A percentile compares a stretch with the other conserved stretches of the same genome.
These are phyloP conservation scores for Tripterygium wilfordii DNA, from an alignment of 177 flowering plant species.

Conservation along the genomic window DNA sequence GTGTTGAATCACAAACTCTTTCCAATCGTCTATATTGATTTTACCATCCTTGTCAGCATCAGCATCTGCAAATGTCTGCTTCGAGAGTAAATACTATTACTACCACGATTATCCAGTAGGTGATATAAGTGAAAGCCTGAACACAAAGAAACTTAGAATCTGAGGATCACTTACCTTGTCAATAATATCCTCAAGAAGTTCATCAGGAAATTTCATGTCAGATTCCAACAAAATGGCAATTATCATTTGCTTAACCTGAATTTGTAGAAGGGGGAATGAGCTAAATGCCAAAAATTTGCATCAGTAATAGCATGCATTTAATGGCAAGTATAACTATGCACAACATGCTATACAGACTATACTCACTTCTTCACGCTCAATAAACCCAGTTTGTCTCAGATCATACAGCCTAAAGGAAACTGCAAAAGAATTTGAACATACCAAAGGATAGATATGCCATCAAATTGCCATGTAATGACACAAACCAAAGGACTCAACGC, in stretches of 20 bases:
- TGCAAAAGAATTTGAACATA: slow-evolving; percentile 11
- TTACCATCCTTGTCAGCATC: slow-evolving; percentile 74
- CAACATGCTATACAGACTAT: no score
- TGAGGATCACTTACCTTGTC: slow-evolving; percentile 40
- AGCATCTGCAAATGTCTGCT: slow-evolving; percentile 85
- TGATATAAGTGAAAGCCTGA: no score
- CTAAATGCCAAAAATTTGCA: background rate
- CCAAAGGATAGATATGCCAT: background rate
- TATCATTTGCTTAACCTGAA: slow-evolving; percentile 87
- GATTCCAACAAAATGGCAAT: slow-evolving; percentile 68
- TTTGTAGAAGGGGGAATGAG: background rate
- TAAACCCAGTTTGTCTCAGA: slow-evolving; percentile 33
- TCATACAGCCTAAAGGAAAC: slow-evolving; percentile 40
- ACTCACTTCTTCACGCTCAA: slow-evolving; percentile 35
- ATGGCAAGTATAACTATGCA: no score
- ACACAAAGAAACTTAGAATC: background rate
- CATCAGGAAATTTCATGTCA: slow-evolving; percentile 55
- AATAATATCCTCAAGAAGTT: slow-evolving; percentile 62
- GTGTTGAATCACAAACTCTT: slow-evolving; percentile 48
- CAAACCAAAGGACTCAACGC: background rate
- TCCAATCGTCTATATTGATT: slow-evolving; percentile 76
- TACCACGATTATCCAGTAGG: no score
- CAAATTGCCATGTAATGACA: background rate
- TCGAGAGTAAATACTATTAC: slow-evolving; percentile 4
- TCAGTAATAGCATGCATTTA: no score